Conservation (phyloP, 345 rosid species). For the Populus davidiana region DNA sequence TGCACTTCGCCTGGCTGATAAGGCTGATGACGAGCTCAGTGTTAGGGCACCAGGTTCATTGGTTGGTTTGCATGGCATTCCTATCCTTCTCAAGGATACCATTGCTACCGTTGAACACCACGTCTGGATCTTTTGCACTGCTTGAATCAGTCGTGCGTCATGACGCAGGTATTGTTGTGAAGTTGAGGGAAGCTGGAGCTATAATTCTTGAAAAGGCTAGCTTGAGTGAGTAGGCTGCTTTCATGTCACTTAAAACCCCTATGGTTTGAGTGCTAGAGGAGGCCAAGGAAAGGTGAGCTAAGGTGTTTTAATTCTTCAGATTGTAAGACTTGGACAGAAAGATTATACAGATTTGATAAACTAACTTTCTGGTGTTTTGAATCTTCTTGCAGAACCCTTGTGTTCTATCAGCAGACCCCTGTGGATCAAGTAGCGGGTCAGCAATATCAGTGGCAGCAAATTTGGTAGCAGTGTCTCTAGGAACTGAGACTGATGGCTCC, state of each 20-base stretch:
- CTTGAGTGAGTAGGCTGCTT: constrained; percentile 52
- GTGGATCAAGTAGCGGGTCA: constrained; percentile 77
- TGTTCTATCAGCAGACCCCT: constrained; percentile 45
- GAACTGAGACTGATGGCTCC: constrained; percentile 73
- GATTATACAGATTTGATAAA: too few species aligned
- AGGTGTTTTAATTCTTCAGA: background rate
- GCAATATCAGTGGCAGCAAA: constrained; percentile 73
- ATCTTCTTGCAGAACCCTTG: constrained; percentile 56
- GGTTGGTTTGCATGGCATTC: constrained; percentile 56
- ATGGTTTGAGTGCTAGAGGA: constrained; percentile 55
- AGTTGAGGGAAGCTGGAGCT: constrained; percentile 56
- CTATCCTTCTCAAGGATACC: constrained; percentile 60
- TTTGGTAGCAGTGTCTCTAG: constrained; percentile 57
- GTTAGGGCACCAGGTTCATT: constrained; percentile 14
- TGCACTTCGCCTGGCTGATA: constrained; percentile 50
- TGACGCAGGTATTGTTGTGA: constrained; percentile 59
- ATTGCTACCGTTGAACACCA: constrained; percentile 66
- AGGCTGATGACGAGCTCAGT: constrained; percentile 50
- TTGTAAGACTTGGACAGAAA: background rate
- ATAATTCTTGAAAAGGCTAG: constrained; percentile 78
- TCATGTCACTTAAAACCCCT: constrained; percentile 10
- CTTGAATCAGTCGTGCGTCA: constrained; percentile 55
- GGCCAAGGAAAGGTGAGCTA: constrained; percentile 64
- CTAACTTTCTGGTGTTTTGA: too few species aligned
- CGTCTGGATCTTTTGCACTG: constrained; percentile 69